A percentile compares a stretch with the other conserved stretches of the same genome.
Evolutionary conservation across 106 monocot genomes (phyloP).

Genomic region (Posidonia australis): DNA sequence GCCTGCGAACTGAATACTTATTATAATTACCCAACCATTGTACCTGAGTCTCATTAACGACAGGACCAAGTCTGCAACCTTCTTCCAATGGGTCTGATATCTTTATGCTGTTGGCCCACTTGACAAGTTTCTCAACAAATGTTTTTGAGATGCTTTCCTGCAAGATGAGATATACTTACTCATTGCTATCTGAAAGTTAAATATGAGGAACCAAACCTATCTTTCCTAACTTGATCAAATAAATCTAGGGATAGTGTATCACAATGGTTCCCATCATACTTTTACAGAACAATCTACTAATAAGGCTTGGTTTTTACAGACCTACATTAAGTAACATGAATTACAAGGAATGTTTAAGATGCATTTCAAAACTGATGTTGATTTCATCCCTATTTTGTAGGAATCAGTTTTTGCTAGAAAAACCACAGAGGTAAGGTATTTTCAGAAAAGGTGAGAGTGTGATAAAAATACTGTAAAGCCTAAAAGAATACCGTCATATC

Average conservation of each 20-base stretch:
- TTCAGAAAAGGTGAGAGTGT: too few relatives aligned
- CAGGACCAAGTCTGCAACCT: constrained; percentile 93
- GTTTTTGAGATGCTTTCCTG: constrained; percentile 75
- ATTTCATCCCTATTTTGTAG: too few relatives aligned
- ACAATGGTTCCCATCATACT: too few relatives aligned
- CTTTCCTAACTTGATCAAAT: not conserved
- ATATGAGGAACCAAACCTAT: not conserved
- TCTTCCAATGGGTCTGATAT: constrained; percentile 95
- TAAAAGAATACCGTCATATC: too few relatives aligned
- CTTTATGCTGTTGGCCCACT: constrained; percentile 81
- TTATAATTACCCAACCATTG: not conserved
- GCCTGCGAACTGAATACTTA: not conserved
- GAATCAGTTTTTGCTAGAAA: too few relatives aligned
- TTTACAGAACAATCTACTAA: too few relatives aligned
- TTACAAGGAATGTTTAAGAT: too few relatives aligned
- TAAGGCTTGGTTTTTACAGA: too few relatives aligned
- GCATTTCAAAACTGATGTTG: too few relatives aligned
- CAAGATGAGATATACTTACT: constrained; percentile 1
- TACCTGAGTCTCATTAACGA: constrained; percentile 89
- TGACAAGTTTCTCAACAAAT: constrained; percentile 61
- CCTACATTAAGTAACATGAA: too few relatives aligned
- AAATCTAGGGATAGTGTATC: not conserved
- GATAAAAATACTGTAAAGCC: too few relatives aligned
- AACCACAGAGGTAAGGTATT: too few relatives aligned
- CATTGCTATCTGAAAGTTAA: not conserved